Evolutionary conservation across 108 stramenopile genomes (phyloP).

Genomic region (Nannochloropsis granulata): DNA sequence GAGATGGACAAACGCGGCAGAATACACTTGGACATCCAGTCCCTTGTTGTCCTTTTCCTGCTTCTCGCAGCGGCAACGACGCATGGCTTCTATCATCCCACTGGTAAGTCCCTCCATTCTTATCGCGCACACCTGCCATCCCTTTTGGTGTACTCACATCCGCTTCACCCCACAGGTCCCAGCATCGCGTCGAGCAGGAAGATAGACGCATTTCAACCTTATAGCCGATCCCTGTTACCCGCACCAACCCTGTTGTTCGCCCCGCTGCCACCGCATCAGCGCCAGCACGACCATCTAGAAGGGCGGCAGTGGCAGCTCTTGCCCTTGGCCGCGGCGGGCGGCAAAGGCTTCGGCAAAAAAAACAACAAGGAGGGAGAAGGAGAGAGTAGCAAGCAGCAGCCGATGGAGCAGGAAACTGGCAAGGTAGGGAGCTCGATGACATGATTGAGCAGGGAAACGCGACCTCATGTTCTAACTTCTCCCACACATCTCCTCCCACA

Average conservation of each 20-base stretch:
- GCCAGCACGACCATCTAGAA: not conserved
- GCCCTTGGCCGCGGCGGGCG: not conserved
- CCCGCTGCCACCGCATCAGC: not conserved
- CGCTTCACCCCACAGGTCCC: too few species aligned
- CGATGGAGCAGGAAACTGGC: not conserved
- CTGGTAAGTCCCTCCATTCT: too few species aligned
- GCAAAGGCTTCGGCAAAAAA: not conserved
- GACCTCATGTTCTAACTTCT: not conserved
- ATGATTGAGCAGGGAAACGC: not conserved
- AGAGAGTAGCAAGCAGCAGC: not conserved
- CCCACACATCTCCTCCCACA: not conserved
- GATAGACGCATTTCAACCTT: not conserved
- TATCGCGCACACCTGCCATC: too few species aligned
- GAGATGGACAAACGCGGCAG: too few species aligned
- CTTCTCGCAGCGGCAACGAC: too few species aligned
- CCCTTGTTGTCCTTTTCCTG: too few species aligned
- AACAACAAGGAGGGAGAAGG: not conserved
- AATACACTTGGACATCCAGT: too few species aligned
- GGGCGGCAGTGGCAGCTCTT: not conserved
- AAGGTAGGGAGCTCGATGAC: not conserved
- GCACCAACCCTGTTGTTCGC: not conserved
- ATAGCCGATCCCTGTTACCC: not conserved
- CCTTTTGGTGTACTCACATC: too few species aligned
- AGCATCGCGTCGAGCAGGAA: too few species aligned
- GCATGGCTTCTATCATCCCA: too few species aligned